Conservation (phyloP, 1,284 basidiomycete genomes). For the Boletellus deceptivus region DNA sequence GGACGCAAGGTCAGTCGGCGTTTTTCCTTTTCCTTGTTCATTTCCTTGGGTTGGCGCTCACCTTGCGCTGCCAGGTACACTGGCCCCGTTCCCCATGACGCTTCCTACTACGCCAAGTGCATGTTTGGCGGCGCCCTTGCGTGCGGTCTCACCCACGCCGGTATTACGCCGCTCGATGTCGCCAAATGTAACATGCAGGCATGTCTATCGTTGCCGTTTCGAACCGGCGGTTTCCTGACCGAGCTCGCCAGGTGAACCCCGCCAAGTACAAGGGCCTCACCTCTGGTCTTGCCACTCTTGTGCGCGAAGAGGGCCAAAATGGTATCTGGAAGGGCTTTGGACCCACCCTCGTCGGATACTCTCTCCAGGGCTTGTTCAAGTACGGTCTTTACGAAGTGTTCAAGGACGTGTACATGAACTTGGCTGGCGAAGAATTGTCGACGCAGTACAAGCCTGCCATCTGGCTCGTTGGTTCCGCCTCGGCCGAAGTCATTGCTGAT, state of each 20-base stretch:
- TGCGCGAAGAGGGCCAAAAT: slow-evolving; percentile 78
- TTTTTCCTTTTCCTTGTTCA: slow-evolving; percentile 10
- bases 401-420: slow-evolving; percentile 89
- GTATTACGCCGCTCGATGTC: slow-evolving; percentile 90
- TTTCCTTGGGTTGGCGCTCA: background rate
- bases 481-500: slow-evolving; percentile 95
- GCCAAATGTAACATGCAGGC: slow-evolving; percentile 99
- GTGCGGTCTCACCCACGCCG: slow-evolving; percentile 93
- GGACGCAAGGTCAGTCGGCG: slow-evolving; percentile 58
- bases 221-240: background rate
- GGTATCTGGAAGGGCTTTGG: slow-evolving; percentile 95
- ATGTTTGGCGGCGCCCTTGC: slow-evolving; percentile 91
- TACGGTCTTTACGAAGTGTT: slow-evolving; percentile 96
- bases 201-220: slow-evolving; percentile 21
- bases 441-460: slow-evolving; percentile 88
- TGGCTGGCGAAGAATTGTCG: slow-evolving; percentile 82
- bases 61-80: slow-evolving; percentile 44
- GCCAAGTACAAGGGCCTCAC: slow-evolving; percentile 75
- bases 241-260: slow-evolving; percentile 63
- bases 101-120: slow-evolving; percentile 72
- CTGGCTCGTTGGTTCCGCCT: slow-evolving; percentile 92
- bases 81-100: slow-evolving; percentile 73
- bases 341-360: slow-evolving; percentile 90
- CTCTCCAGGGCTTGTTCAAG: slow-evolving; percentile 95
- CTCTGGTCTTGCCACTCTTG: slow-evolving; percentile 69